Evolutionary conservation across 495 filamentous ascomycete genomes (phyloP).

Genomic region (Xylaria nigripes): DNA sequence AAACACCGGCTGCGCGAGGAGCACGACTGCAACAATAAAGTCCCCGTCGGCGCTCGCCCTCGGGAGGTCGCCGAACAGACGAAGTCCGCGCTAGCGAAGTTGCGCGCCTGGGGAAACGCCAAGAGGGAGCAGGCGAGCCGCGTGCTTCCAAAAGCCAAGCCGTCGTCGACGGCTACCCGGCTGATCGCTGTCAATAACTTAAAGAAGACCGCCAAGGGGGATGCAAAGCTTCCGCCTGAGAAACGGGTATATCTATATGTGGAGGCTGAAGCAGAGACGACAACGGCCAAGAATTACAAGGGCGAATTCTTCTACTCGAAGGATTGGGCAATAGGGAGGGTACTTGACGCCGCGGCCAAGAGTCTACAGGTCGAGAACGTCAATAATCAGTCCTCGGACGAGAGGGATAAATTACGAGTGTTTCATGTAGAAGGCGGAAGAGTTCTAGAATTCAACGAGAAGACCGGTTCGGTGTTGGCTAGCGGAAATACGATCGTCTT

Average conservation of each 20-base stretch:
- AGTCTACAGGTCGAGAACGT: conserved; percentile 75
- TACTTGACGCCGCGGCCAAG: conserved; percentile 82
- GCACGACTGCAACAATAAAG: conserved; percentile 66
- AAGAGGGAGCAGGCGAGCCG: conserved; percentile 40
- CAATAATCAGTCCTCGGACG: conserved; percentile 72
- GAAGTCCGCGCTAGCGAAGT: conserved; percentile 58
- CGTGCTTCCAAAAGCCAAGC: conserved; percentile 51
- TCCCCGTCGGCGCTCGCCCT: conserved; percentile 61
- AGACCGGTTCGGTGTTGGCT: conserved; percentile 58
- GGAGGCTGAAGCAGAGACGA: conserved; percentile 73
- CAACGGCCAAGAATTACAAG: conserved; percentile 62
- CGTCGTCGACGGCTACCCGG: conserved; percentile 50
- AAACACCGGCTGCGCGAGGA: conserved; percentile 81
- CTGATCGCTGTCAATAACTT: conserved; percentile 59
- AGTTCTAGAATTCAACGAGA: conserved; percentile 78
- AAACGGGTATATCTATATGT: conserved; percentile 80
- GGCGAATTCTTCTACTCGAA: conserved; percentile 77
- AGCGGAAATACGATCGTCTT: conserved; percentile 85
- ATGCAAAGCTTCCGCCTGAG: conserved; percentile 66
- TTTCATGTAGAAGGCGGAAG: conserved; percentile 89
- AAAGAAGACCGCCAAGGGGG: conserved; percentile 83
- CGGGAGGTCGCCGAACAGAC: conserved; percentile 40
- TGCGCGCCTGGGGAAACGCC: conserved; percentile 46
- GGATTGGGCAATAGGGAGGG: conserved; percentile 80
- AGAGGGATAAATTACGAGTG: conserved; percentile 70